These are phyloP conservation scores for Metarhizium sp. DNA, from an alignment of 2,329 filamentous ascomycete genomes.

Conservation along the genomic window DNA sequence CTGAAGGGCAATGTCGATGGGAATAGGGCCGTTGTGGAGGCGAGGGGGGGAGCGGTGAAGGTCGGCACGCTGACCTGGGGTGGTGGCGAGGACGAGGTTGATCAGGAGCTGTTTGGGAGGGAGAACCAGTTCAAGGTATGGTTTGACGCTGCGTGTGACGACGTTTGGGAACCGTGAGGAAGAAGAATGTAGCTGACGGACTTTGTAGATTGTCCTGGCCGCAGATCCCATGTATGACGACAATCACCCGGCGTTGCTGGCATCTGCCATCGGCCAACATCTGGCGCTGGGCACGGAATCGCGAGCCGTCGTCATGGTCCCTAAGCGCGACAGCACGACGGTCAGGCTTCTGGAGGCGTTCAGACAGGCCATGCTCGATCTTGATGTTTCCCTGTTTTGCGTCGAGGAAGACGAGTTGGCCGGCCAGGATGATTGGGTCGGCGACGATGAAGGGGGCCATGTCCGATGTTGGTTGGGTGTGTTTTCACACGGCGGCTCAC, in stretches of 20 bases:
- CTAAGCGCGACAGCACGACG: slow-evolving; percentile 62
- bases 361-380: slow-evolving; percentile 45
- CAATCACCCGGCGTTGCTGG: slow-evolving; percentile 67
- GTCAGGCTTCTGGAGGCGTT: slow-evolving; percentile 54
- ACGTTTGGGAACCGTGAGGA: no score
- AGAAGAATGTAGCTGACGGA: not conserved
- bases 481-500: slow-evolving; percentile 31
- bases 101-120: slow-evolving; percentile 33
- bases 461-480: slow-evolving; percentile 64
- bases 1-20: slow-evolving; percentile 60
- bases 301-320: slow-evolving; percentile 70
- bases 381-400: slow-evolving; percentile 37
- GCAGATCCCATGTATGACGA: slow-evolving; percentile 85
- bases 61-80: slow-evolving; percentile 71
- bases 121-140: slow-evolving; percentile 42
- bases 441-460: slow-evolving; percentile 33
- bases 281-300: slow-evolving; percentile 47
- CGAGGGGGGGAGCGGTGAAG: slow-evolving; percentile 45
- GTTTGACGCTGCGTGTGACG: no score
- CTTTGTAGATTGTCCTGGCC: slow-evolving; percentile 59
- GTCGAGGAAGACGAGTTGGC: slow-evolving; percentile 53
- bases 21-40: slow-evolving; percentile 50
- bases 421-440: slow-evolving; percentile 67
- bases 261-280: slow-evolving; percentile 59
- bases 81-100: slow-evolving; percentile 33